phyloP scores from a whole-genome alignment of 352 stramenopile genomes.

The Pythium dissotocum region DNA sequence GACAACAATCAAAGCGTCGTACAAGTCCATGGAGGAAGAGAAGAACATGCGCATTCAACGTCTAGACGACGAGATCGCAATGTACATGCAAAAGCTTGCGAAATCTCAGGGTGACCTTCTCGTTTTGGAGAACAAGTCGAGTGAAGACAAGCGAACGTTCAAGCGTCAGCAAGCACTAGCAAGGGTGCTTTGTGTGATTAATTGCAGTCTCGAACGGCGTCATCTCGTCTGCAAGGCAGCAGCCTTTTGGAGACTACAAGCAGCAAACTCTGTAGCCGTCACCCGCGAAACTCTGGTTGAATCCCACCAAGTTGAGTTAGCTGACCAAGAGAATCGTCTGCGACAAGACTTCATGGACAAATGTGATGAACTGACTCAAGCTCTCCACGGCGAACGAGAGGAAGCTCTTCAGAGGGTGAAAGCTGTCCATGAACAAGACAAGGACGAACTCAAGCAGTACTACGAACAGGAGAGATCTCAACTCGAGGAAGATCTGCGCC shows the following conservation, averaged over 20 bases:
- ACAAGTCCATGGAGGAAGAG: constrained; percentile 66
- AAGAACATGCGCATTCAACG: constrained; percentile 54
- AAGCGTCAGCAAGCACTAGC: constrained; percentile 37
- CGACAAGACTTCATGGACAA: constrained; percentile 52
- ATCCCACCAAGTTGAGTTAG: constrained; percentile 28
- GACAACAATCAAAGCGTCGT: constrained; percentile 51
- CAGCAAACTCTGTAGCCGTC: background rate
- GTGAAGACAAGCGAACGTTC: constrained; percentile 29
- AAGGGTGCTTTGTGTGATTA: constrained; percentile 31
- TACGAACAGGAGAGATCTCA: constrained; percentile 62
- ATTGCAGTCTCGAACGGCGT: constrained; percentile 21
- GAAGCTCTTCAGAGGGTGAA: constrained; percentile 46
- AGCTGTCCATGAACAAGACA: constrained; percentile 45
- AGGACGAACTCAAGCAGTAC: constrained; percentile 50
- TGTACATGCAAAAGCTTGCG: constrained; percentile 59
- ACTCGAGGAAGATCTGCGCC: constrained; percentile 47
- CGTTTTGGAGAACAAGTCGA: constrained; percentile 52
- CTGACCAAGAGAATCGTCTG: constrained; percentile 44
- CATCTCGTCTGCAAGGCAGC: constrained; percentile 25
- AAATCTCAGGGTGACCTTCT: constrained; percentile 57
- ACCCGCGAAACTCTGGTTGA: constrained; percentile 5
- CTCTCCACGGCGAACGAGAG: constrained; percentile 48
- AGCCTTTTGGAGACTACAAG: constrained; percentile 33
- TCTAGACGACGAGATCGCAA: constrained; percentile 46
- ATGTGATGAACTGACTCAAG: constrained; percentile 60